Base-by-base conservation (phyloP, 2,329 filamentous ascomycete species). In the Alternaria dauci region DNA sequence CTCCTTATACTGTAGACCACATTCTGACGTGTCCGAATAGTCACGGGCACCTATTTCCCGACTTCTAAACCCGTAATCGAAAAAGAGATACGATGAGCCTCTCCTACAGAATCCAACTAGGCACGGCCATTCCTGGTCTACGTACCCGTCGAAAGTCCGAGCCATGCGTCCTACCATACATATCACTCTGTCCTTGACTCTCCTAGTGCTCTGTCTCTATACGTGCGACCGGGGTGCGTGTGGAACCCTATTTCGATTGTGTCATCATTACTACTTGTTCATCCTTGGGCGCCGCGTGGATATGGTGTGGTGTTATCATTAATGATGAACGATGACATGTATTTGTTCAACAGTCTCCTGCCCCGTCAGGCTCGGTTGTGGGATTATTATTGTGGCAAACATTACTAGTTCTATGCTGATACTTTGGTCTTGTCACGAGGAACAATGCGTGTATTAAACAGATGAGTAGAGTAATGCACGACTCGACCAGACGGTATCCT, bases 1-100 rank as follows among this genome's bases (percentile, higher is more conserved):
- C 69, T 62, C 69, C 68, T 61, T 64, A 63, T 18, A 61, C 28
- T 58, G 52, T 69, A 66, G 65, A 69, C 44, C 62, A 72, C 52
- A 69, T 72, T 71, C 70, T 72, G 69, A 72, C 69, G 56, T 72
- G 70, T 70, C 70, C 70, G 55, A 72, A 72, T 59, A 77, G 74
- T 65, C 72, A 76, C 63, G 71, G 72, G 46, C 70, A 75, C 61
- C 66, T 77, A 53, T 77, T 77, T 62, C 67, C 68, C 57, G 74
- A 77, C 60, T 77, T 77, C 47, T 76, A 72, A 63, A 63, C 50
- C 52, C 36, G 30, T 59, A 18, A 51, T 42, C 52, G 38, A 52
- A 47, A 47, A 50, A 23, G 42, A 48, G 52, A 54, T 56, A 44
- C 50, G 38, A 55, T 55, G 50, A 51, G 50, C 52, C 44, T 44